phyloP scores from a whole-genome alignment of 768 basidiomycete species.

The Pisolithus microcarpus region DNA sequence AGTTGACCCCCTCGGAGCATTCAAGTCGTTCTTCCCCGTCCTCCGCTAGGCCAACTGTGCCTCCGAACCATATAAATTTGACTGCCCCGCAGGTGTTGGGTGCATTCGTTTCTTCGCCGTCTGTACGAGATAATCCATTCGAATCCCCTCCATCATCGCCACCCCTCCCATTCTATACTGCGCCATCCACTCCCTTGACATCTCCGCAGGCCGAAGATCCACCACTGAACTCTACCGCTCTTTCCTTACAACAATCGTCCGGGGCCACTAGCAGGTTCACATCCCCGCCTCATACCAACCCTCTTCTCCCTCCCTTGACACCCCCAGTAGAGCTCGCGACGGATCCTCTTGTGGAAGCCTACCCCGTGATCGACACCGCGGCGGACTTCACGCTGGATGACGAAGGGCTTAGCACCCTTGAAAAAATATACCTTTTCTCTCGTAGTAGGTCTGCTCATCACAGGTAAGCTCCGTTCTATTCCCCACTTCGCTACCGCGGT shows the following conservation, averaged over 20 bases:
- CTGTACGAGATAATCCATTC: slow-evolving; percentile 29
- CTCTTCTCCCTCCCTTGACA: slow-evolving; percentile 15
- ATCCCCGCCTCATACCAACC: slow-evolving; percentile 20
- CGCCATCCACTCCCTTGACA: slow-evolving; percentile 40
- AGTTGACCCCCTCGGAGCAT: slow-evolving; percentile 6
- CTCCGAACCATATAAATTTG: slow-evolving; percentile 30
- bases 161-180: slow-evolving; percentile 38
- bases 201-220: slow-evolving; percentile 34
- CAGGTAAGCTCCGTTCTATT: slow-evolving; percentile 27
- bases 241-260: slow-evolving; percentile 14
- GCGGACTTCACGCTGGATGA: slow-evolving; percentile 55
- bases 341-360: slow-evolving; percentile 19
- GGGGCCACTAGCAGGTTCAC: slow-evolving; percentile 9
- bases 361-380: slow-evolving; percentile 23
- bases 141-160: slow-evolving; percentile 34
- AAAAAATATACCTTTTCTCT: slow-evolving; percentile 88
- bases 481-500: not conserved
- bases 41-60: slow-evolving; percentile 11
- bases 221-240: slow-evolving; percentile 17
- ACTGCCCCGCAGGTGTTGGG: slow-evolving; percentile 27
- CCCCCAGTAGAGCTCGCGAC: slow-evolving; percentile 23
- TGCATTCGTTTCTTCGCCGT: slow-evolving; percentile 26
- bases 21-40: slow-evolving; percentile 2
- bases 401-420: slow-evolving; percentile 74
- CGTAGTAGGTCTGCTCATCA: slow-evolving; percentile 65